These are phyloP conservation scores for Mycosphaerella sp. DNA, from an alignment of 2,329 filamentous ascomycete genomes.

Conservation along the genomic window DNA sequence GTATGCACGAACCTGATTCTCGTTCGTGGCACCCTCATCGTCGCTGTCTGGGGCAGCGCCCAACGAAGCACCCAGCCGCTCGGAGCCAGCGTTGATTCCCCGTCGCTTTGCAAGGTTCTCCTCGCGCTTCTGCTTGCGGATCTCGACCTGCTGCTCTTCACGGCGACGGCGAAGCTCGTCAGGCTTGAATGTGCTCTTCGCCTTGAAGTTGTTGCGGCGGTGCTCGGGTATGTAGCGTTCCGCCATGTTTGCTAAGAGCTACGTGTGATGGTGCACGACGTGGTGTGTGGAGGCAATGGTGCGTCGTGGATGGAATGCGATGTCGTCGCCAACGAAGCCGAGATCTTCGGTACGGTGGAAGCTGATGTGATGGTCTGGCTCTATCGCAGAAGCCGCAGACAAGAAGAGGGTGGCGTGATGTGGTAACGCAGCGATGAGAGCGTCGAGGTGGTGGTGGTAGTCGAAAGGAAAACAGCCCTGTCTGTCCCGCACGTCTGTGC, in stretches of 20 bases:
- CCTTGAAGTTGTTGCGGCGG: constrained; percentile 99
- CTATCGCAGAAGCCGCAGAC: constrained; percentile 3
- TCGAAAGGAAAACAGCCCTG: background rate
- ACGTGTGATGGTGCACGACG: constrained; percentile 12
- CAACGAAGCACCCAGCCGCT: constrained; percentile 71
- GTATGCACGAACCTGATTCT: constrained; percentile 72
- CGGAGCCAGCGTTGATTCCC: constrained; percentile 72
- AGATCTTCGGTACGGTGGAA: constrained; percentile 2
- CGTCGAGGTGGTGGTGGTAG: too few relatives aligned
- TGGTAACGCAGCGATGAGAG: background rate
- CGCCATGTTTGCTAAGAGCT: constrained; percentile 61
- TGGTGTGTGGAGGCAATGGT: constrained; percentile 11
- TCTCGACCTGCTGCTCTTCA: constrained; percentile 99
- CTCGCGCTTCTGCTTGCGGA: constrained; percentile 96
- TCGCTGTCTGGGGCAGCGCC: constrained; percentile 92
- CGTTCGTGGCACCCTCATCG: constrained; percentile 89
- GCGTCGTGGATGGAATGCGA: background rate
- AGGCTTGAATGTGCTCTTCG: constrained; percentile 97
- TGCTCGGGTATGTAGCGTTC: constrained; percentile 99
- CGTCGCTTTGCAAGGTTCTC: constrained; percentile 98
- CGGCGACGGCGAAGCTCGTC: constrained; percentile 97
- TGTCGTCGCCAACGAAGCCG: constrained; percentile 2
- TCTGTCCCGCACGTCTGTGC: background rate
- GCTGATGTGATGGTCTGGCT: background rate
- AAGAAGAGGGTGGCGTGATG: constrained; percentile 1